Conservation (phyloP, 306 rosid genomes). For the Begonia fuchsioides region DNA sequence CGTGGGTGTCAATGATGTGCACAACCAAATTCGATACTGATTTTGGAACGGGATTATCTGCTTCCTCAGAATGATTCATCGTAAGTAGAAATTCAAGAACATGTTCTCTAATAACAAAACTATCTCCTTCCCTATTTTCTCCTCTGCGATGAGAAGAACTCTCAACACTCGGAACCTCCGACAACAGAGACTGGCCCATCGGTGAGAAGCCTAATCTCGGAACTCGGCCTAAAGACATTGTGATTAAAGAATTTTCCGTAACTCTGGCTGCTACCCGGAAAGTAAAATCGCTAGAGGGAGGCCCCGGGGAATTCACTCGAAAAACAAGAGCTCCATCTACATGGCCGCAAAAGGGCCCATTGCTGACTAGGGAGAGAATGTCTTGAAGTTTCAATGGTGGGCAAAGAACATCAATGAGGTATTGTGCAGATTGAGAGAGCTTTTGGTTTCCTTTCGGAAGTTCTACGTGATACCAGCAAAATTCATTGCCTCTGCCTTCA, state of each 20-base stretch:
- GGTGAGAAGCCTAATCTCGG: conserved; percentile 85
- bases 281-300: conserved; percentile 71
- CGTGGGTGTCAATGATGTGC: conserved; percentile 81
- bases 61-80: conserved; percentile 96
- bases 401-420: conserved; percentile 70
- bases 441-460: conserved; percentile 73
- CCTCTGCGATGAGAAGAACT: conserved; percentile 30
- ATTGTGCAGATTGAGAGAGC: conserved; percentile 70
- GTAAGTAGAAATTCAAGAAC: conserved; percentile 90
- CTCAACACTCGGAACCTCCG: conserved; percentile 84
- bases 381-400: conserved; percentile 95
- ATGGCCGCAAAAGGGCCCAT: conserved; percentile 94
- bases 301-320: conserved; percentile 92
- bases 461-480: conserved; percentile 98
- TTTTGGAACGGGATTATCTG: conserved; percentile 83
- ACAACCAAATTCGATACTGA: conserved; percentile 75
- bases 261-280: conserved; percentile 86
- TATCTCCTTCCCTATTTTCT: conserved; percentile 36
- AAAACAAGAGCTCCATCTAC: conserved; percentile 88
- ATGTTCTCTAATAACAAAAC: conserved; percentile 76
- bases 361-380: conserved; percentile 92
- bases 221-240: conserved; percentile 83
- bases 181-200: conserved; percentile 65
- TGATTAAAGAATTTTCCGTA: conserved; percentile 64
- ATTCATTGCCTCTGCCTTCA: conserved; percentile 57